Percentiles rank a stretch among this genome's conserved stretches.
phyloP scores from a whole-genome alignment of 345 rosid genomes.

The Reutealis trisperma region DNA sequence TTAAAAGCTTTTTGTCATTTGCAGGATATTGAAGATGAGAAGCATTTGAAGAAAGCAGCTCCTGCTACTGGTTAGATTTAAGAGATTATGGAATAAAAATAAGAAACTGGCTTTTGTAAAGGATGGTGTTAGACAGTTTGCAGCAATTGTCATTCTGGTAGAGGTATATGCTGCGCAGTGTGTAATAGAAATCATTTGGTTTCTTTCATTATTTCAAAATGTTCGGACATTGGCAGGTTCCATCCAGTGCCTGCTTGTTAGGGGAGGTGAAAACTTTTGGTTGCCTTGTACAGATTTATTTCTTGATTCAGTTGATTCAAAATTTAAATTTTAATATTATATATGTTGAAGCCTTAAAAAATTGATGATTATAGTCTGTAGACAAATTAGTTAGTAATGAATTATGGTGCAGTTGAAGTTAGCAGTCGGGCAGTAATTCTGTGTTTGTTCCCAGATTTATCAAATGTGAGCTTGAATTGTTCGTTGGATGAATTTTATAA shows the following conservation, averaged over 20 bases:
- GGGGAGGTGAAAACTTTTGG: background rate
- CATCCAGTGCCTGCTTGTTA: background rate
- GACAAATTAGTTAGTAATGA: too few species aligned
- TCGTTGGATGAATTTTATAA: too few species aligned
- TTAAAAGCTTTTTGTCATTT: slow-evolving; percentile 8
- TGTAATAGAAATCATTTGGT: slow-evolving; percentile 3
- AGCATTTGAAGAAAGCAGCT: slow-evolving; percentile 28
- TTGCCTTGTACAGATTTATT: slow-evolving; percentile 35
- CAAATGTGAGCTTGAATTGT: too few species aligned
- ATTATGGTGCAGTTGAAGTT: too few species aligned
- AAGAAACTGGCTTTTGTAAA: background rate
- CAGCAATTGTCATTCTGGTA: background rate
- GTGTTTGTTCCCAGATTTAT: too few species aligned
- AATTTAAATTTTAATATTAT: background rate
- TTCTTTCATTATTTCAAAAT: slow-evolving; percentile 13
- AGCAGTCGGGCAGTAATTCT: too few species aligned
- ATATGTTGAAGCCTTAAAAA: background rate
- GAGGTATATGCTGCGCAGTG: slow-evolving; percentile 9
- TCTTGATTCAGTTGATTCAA: slow-evolving; percentile 14
- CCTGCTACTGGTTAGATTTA: slow-evolving; percentile 17
- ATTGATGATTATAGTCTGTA: too few species aligned
- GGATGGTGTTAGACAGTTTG: background rate
- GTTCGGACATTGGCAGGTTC: background rate
- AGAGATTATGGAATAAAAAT: slow-evolving; percentile 1
- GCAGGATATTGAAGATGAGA: slow-evolving; percentile 75